Conservation (phyloP, 257 asterid genomes). For the Primulina tabacum region DNA sequence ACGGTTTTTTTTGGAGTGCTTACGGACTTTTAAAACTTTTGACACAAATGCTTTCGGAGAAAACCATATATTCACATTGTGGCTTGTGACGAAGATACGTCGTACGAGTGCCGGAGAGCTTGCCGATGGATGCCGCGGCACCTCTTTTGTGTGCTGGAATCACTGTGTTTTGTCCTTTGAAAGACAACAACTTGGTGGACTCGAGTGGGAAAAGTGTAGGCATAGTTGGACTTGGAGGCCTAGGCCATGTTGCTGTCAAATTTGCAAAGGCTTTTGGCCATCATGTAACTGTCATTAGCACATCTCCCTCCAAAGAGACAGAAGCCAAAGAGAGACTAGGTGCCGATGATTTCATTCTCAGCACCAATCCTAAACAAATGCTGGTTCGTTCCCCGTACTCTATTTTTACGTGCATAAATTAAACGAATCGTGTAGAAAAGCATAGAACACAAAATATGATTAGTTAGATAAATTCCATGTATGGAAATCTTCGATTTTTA, state of each 20-base stretch:
- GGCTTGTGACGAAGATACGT: slow-evolving; percentile 46
- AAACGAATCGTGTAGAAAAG: too few species aligned
- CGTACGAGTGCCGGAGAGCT: slow-evolving; percentile 59
- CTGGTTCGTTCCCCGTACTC: slow-evolving; percentile 37
- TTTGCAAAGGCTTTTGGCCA: slow-evolving; percentile 80
- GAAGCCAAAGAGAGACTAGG: slow-evolving; percentile 67
- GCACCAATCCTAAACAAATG: slow-evolving; percentile 60
- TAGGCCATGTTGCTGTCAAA: slow-evolving; percentile 81
- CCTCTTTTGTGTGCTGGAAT: slow-evolving; percentile 82
- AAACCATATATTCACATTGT: too few species aligned
- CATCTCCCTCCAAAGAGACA: slow-evolving; percentile 78
- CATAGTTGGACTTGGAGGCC: slow-evolving; percentile 70
- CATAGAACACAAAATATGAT: too few species aligned
- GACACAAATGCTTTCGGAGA: too few species aligned
- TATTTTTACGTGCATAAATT: too few species aligned
- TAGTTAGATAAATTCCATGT: too few species aligned
- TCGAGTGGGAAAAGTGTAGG: slow-evolving; percentile 48
- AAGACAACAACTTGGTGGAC: slow-evolving; percentile 53
- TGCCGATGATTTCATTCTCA: slow-evolving; percentile 71
- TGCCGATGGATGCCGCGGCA: slow-evolving; percentile 85
- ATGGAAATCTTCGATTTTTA: too few species aligned
- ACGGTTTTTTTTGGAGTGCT: too few species aligned
- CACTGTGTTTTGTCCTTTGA: slow-evolving; percentile 65
- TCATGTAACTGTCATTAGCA: slow-evolving; percentile 76
- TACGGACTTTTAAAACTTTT: too few species aligned